Base-by-base conservation (phyloP, 179 eudicot species). In the Beta macrorhiza region DNA sequence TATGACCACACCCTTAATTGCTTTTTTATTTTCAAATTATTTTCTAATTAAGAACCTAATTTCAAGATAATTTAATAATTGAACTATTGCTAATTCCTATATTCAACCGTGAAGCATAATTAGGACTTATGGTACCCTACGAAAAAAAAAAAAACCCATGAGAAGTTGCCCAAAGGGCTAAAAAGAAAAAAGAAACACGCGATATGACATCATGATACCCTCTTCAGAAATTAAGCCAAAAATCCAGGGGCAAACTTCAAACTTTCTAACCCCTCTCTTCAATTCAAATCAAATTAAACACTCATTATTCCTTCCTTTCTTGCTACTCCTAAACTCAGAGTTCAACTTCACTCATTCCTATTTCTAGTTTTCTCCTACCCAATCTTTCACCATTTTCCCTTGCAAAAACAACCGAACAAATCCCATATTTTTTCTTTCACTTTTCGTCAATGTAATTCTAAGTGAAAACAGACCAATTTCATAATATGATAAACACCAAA, bases 191-290 rank as follows among this genome's bases (percentile, higher is more conserved):
- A 70, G 47, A 42, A 20, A 42, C 20, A 69, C 44, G 51, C 32
- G 74, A n/a, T 45, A 25, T 19, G 74, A n/a, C 55, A 47, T 70
- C 64, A 67, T 67, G 12, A 79, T 15, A 75, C 76, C 71, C 25
- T 29, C 57, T 64, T 32, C 73, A 29, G 72, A 63, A 64, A 64
- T 47, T 74, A 80, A 17, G 52, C 59, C 68, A 12, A 8, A 37
- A 63, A 29, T 73, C n/a, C 78, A 52, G 79, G 83, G 83, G 74
- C 49, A 75, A 65, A 7, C 59, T 56, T 37, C 9, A 56, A 67
- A 0, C 5, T 37, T 75, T 67, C 58, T 64, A 81, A 75, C 83
- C 25, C 83, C 83, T 22, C 65, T n/a, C 58, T 56, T 63, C 78
- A 73, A 75, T 25, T 37, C 59, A 51, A 53, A 52, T 52, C 25